A percentile compares a stretch with the other conserved stretches of the same genome.
phyloP scores from a whole-genome alignment of 805 yeast species.

The Saturnispora gosingensis region DNA sequence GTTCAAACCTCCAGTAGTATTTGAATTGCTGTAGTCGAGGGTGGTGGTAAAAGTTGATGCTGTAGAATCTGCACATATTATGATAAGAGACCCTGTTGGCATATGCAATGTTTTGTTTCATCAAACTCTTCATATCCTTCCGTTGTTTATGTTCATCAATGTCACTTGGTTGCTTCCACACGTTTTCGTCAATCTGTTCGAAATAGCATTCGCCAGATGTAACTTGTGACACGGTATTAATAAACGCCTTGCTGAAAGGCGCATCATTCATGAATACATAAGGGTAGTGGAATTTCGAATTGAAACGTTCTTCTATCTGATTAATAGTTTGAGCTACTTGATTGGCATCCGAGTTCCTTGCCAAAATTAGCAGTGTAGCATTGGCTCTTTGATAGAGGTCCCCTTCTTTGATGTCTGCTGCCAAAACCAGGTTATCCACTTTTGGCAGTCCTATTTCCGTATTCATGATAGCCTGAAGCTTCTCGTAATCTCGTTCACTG shows the following conservation, averaged over 20 bases:
- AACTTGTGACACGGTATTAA: constrained; percentile 29
- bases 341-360: constrained; percentile 53
- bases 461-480: constrained; percentile 30
- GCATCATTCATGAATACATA: constrained; percentile 72
- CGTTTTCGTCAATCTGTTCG: constrained; percentile 39
- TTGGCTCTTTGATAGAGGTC: constrained; percentile 39
- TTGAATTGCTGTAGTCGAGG: constrained; percentile 51
- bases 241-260: constrained; percentile 54
- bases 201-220: constrained; percentile 39
- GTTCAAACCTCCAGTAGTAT: constrained; percentile 81
- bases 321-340: constrained; percentile 43
- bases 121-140: constrained; percentile 30
- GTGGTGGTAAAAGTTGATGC: constrained; percentile 52
- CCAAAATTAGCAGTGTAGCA: constrained; percentile 68
- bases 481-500: constrained; percentile 30
- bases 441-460: constrained; percentile 41
- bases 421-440: constrained; percentile 26
- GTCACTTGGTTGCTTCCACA: constrained; percentile 40
- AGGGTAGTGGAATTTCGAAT: constrained; percentile 65
- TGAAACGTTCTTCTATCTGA: constrained; percentile 57
- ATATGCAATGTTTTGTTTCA: constrained; percentile 39
- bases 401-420: constrained; percentile 14
- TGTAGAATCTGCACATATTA: constrained; percentile 78
- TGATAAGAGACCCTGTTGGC: constrained; percentile 59
- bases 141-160: constrained; percentile 32